These are phyloP conservation scores for Diutina pseudorugosa DNA, from an alignment of 1,139 yeast species.

Conservation along the genomic window DNA sequence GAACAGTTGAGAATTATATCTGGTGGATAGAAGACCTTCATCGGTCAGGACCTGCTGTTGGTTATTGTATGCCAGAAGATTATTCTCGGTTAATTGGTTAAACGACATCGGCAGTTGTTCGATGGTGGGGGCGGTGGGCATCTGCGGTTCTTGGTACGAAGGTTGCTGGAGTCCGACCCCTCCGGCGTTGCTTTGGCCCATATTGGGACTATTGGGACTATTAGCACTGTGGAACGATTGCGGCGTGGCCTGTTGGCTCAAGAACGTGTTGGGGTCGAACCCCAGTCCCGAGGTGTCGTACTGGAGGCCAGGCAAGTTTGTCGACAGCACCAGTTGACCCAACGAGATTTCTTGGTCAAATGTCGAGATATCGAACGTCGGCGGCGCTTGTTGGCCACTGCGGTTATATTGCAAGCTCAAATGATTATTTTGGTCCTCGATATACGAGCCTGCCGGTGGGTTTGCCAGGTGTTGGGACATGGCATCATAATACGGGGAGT, in stretches of 20 bases:
- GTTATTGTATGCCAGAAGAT: slow-evolving; percentile 13
- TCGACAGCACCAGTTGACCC: slow-evolving; percentile 29
- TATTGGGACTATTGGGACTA: not conserved
- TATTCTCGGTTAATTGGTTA: slow-evolving; percentile 19
- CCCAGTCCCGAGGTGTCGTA: not conserved
- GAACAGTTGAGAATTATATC: slow-evolving; percentile 7
- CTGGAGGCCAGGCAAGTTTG: slow-evolving; percentile 16
- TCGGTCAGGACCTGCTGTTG: slow-evolving; percentile 6
- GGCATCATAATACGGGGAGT: slow-evolving; percentile 29
- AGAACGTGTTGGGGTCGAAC: not conserved
- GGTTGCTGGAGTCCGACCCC: not conserved
- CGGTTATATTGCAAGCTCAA: slow-evolving; percentile 6
- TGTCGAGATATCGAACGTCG: slow-evolving; percentile 5
- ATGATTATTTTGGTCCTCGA: slow-evolving; percentile 3
- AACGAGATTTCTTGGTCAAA: slow-evolving; percentile 27
- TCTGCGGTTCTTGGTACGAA: not conserved
- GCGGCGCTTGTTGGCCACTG: slow-evolving; percentile 4
- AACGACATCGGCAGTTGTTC: slow-evolving; percentile 1
- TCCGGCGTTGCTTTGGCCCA: not conserved
- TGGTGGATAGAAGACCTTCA: slow-evolving; percentile 6
- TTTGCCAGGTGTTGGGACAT: slow-evolving; percentile 19
- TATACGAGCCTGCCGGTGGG: not conserved
- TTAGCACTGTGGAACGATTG: not conserved
- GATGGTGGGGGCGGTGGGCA: not conserved
- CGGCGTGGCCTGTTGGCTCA: not conserved